Evolutionary conservation across 2,329 filamentous ascomycete species (phyloP), one percentile per base, ranked within the genome.

Genomic region (Epichloe uncinata): DNA sequence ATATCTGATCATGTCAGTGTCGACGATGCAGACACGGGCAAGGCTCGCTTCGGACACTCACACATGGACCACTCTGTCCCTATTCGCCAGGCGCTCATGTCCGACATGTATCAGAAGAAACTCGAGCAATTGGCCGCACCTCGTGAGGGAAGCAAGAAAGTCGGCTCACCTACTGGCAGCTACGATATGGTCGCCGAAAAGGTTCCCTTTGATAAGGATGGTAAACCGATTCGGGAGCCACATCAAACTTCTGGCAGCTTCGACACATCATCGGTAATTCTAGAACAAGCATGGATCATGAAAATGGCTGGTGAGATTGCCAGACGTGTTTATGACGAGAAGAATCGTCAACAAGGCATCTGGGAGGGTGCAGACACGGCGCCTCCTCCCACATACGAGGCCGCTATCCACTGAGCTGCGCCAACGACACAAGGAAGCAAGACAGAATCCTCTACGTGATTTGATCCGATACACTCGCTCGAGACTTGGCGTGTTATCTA

Each of bases 281-380:
- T 87, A 26, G 85, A 89, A 63, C 84, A 88, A 64, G 87, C 86
- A 3, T 93, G 87, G 85, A 85, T 93, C 68, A 81, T 84, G 71
- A 93, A 95, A 71, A 93, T 98, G 79, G 90, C 91, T 5, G 84
- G 83, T 55, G 93, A 97, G 66, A 91, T 97, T 59, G 88, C 89
- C 36, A 75, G 82, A 47, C 84, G 87, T 50, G 88, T 95, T 56
- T 87, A 91, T 56, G 87, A 95, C 57, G 87, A 95, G 68, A 93
- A 95, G 68, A 71, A 74, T 49, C 70, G 73, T 36, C 54, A 53
- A 40, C 60, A 61, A 42, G 56, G 59, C 50, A 50, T 53, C 16
- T 67, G 65, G 65, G 76, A 74, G 41, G 76, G 79, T 52, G 67
- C 71, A 48, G 75, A 81, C 53, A 75, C 79, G 44, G 64, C 69